These are phyloP conservation scores for Trametes coccinea DNA, from an alignment of 768 basidiomycete species.

Conservation along the genomic window DNA sequence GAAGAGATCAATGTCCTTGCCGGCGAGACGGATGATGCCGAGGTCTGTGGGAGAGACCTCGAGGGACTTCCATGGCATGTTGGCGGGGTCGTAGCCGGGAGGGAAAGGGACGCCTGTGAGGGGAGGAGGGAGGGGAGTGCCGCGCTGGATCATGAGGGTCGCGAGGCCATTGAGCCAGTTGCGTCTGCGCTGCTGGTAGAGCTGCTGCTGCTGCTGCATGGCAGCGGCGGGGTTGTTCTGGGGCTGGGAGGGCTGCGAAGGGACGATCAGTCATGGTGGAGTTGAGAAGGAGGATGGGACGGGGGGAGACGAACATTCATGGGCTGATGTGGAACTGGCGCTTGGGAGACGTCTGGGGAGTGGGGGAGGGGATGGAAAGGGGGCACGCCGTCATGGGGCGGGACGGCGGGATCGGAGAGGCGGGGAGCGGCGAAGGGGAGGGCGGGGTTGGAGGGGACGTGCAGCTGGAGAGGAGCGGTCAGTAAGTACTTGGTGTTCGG, in stretches of 20 bases:
- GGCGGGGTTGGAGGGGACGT: neutral
- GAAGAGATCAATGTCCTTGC: slow-evolving; percentile 76
- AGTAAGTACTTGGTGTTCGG: too few species aligned
- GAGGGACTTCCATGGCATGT: slow-evolving; percentile 64
- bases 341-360: slow-evolving; percentile 45
- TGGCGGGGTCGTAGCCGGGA: slow-evolving; percentile 59
- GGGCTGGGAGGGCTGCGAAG: slow-evolving; percentile 39
- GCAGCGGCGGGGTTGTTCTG: slow-evolving; percentile 1
- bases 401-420: slow-evolving; percentile 22
- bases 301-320: slow-evolving; percentile 31
- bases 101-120: slow-evolving; percentile 62
- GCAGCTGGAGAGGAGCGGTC: neutral
- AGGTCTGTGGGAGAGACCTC: slow-evolving; percentile 57
- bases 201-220: slow-evolving; percentile 27
- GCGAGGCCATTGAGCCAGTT: slow-evolving; percentile 63
- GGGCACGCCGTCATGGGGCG: slow-evolving; percentile 25
- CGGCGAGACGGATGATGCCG: slow-evolving; percentile 68
- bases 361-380: slow-evolving; percentile 17
- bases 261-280: slow-evolving; percentile 29
- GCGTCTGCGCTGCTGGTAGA: slow-evolving; percentile 54
- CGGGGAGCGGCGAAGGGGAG: slow-evolving; percentile 20
- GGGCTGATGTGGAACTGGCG: slow-evolving; percentile 45
- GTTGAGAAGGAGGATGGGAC: neutral
- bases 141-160: slow-evolving; percentile 54
- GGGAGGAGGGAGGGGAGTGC: slow-evolving; percentile 71